These are phyloP conservation scores for Hemileccinum impolitum DNA, from an alignment of 768 basidiomycete species.

Conservation along the genomic window DNA sequence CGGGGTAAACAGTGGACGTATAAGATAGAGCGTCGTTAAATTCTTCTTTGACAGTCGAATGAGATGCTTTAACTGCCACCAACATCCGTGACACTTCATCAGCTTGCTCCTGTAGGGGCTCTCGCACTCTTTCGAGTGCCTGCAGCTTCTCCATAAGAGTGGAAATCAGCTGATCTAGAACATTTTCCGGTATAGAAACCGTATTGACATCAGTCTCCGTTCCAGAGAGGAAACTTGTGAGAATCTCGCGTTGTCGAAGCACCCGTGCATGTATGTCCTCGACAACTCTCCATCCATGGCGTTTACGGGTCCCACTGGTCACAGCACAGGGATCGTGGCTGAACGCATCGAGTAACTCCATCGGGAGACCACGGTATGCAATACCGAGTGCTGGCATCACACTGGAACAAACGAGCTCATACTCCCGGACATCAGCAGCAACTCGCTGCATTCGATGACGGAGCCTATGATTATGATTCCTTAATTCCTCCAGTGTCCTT, in stretches of 20 bases:
- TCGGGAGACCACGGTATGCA: slow-evolving; percentile 49
- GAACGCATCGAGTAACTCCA: slow-evolving; percentile 69
- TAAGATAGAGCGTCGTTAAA: slow-evolving; percentile 64
- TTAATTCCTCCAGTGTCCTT: slow-evolving; percentile 60
- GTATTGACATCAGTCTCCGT: slow-evolving; percentile 1
- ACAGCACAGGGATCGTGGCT: slow-evolving; percentile 77
- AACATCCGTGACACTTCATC: slow-evolving; percentile 49
- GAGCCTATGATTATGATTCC: slow-evolving; percentile 61
- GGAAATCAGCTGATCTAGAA: slow-evolving; percentile 54
- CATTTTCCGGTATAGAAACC: slow-evolving; percentile 31
- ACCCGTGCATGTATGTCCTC: slow-evolving; percentile 72
- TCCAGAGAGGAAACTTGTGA: slow-evolving; percentile 43
- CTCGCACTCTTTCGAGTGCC: slow-evolving; percentile 45
- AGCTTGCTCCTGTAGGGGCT: slow-evolving; percentile 44
- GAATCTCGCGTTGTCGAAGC: slow-evolving; percentile 54
- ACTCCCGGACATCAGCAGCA: slow-evolving; percentile 59
- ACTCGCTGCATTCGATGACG: slow-evolving; percentile 68
- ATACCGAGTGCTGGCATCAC: slow-evolving; percentile 48
- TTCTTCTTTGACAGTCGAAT: slow-evolving; percentile 54
- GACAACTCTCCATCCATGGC: slow-evolving; percentile 66
- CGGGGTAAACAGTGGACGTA: slow-evolving; percentile 75
- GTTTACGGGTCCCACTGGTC: slow-evolving; percentile 58
- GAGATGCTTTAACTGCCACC: slow-evolving; percentile 50
- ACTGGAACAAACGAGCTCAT: slow-evolving; percentile 55
- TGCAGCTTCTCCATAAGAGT: slow-evolving; percentile 48